Conservation (phyloP, 2,329 filamentous ascomycete genomes). For the Venturia effusa region DNA sequence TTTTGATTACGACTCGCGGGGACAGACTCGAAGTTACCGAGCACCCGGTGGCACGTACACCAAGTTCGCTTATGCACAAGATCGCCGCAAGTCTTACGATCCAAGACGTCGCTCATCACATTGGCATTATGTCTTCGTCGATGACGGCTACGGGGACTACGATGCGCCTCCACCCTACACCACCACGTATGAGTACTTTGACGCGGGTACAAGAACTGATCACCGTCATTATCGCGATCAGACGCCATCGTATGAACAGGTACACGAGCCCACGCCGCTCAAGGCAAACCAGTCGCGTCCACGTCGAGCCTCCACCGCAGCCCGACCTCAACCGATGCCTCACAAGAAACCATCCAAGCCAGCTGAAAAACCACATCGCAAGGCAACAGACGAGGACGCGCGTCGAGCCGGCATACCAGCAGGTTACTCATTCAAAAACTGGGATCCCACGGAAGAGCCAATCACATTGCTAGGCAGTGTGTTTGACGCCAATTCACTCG, state of each 20-base stretch:
- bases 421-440: constrained; percentile 95
- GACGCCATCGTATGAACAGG: constrained; percentile 22
- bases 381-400: constrained; percentile 56
- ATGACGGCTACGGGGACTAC: constrained; percentile 37
- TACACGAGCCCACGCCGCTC: constrained; percentile 27
- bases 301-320: constrained; percentile 43
- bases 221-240: constrained; percentile 35
- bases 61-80: constrained; percentile 14
- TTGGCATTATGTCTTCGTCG: constrained; percentile 44
- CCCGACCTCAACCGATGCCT: constrained; percentile 31
- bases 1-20: constrained; percentile 30
- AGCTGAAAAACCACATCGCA: constrained; percentile 28
- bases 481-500: constrained; percentile 93
- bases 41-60: constrained; percentile 21
- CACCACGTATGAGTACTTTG: constrained; percentile 40
- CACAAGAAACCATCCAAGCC: constrained; percentile 26
- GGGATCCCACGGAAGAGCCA: constrained; percentile 88
- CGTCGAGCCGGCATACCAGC: constrained; percentile 59
- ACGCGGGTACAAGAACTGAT: constrained; percentile 42
- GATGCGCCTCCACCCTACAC: constrained; percentile 38
- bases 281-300: constrained; percentile 31
- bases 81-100: constrained; percentile 14
- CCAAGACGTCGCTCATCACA: constrained; percentile 39
- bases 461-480: constrained; percentile 92
- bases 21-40: constrained; percentile 23